phyloP scores from a whole-genome alignment of 2,329 filamentous ascomycete genomes.

The Aurifilum marmelostoma region DNA sequence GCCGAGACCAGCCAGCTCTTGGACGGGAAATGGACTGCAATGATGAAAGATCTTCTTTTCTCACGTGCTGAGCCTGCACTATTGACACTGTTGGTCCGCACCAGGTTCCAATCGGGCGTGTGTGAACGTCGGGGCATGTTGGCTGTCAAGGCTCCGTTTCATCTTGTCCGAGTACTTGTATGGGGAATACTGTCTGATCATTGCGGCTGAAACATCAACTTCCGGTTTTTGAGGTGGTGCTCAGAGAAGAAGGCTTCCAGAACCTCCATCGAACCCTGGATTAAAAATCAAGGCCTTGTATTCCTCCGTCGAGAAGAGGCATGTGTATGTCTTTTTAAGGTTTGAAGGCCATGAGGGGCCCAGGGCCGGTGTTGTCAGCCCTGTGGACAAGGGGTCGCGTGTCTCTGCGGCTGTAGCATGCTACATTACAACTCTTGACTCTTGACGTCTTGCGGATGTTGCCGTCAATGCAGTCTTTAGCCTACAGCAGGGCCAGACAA shows the following conservation, averaged over 20 bases:
- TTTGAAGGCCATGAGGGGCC: background rate
- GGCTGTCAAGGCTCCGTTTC: slow-evolving; percentile 23
- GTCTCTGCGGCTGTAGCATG: background rate
- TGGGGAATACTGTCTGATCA: slow-evolving; percentile 23
- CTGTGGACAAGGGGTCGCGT: background rate
- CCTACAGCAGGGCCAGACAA: background rate
- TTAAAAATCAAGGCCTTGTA: background rate
- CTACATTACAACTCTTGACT: background rate
- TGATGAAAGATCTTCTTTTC: background rate
- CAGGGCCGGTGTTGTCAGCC: background rate
- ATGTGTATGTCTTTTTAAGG: background rate
- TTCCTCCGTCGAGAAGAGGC: background rate
- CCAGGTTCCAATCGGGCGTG: background rate
- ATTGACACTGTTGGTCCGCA: background rate
- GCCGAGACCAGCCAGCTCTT: background rate
- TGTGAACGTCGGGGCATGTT: slow-evolving; percentile 2
- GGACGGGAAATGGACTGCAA: background rate
- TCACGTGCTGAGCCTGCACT: background rate
- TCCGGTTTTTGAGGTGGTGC: background rate
- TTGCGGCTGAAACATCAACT: slow-evolving; percentile 26
- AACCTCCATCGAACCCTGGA: slow-evolving; percentile 13
- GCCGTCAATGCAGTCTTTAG: background rate
- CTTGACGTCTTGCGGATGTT: background rate
- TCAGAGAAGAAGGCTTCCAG: slow-evolving; percentile 17
- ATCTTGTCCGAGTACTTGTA: slow-evolving; percentile 17